Conservation (phyloP, 768 basidiomycete species). For the Collybia nuda region DNA sequence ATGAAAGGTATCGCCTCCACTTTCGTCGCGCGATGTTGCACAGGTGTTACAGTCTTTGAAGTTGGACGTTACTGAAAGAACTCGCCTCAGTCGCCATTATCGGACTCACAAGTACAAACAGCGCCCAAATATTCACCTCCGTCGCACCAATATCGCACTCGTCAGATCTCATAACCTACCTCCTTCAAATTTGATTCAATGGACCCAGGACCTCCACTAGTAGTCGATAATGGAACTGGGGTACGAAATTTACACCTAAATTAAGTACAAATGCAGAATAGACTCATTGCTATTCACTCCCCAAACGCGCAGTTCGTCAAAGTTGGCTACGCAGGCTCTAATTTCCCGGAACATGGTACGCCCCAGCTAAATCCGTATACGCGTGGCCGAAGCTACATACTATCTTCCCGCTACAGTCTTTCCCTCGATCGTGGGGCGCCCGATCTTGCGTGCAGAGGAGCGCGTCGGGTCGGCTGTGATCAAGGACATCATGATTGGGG, state of each 20-base stretch:
- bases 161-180: too few species aligned
- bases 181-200: constrained; percentile 18
- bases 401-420: constrained; percentile 58
- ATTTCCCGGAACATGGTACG: constrained; percentile 92
- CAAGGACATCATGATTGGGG: constrained; percentile 98
- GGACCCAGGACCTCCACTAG: constrained; percentile 57
- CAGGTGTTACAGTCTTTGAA: too few species aligned
- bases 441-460: constrained; percentile 97
- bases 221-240: constrained; percentile 89
- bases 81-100: too few species aligned
- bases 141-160: too few species aligned
- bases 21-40: too few species aligned
- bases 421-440: constrained; percentile 94
- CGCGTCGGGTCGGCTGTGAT: constrained; percentile 83
- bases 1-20: too few species aligned
- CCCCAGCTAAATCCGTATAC: background rate
- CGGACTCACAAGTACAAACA: too few species aligned
- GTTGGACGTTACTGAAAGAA: too few species aligned
- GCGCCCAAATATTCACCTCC: too few species aligned
- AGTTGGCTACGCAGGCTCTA: constrained; percentile 88
- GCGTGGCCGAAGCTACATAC: background rate
- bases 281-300: constrained; percentile 8
- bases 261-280: background rate
- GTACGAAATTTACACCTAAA: constrained; percentile 40
- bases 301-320: constrained; percentile 70